These are phyloP conservation scores for Aegilops bicornis DNA, from an alignment of 176 grass and related monocot species.

Conservation along the genomic window DNA sequence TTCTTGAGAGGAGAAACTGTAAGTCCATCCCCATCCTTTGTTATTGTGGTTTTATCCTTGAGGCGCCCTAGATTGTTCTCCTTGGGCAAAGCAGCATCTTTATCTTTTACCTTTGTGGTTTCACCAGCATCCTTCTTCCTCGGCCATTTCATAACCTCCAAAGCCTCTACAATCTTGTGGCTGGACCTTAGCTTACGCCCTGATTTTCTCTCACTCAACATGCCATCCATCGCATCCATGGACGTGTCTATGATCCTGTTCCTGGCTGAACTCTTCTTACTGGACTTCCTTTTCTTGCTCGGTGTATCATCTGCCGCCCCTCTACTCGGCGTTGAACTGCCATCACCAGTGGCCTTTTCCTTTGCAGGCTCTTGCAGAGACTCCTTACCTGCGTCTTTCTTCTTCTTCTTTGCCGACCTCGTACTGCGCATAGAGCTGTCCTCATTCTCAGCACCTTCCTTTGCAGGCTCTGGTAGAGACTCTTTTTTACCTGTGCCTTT, in stretches of 20 bases:
- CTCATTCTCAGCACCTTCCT: neutral
- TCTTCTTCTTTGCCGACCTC: conserved; percentile 19
- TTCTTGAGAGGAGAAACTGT: conserved; percentile 28
- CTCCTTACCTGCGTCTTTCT: neutral
- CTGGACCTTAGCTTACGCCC: conserved; percentile 32
- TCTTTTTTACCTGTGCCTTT: neutral
- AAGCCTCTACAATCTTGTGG: conserved; percentile 33
- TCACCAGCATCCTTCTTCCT: conserved; percentile 21
- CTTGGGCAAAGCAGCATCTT: conserved; percentile 1
- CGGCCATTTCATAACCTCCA: conserved; percentile 19
- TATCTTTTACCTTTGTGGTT: conserved; percentile 8
- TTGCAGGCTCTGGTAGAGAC: neutral
- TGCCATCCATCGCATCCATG: neutral
- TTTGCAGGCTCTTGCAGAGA: neutral
- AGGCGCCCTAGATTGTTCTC: conserved; percentile 18
- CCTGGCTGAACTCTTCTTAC: conserved; percentile 5
- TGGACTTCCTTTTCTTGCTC: conserved; percentile 16
- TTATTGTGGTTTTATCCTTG: conserved; percentile 29
- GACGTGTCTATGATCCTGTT: neutral
- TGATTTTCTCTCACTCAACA: conserved; percentile 33
- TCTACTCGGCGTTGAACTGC: conserved; percentile 3
- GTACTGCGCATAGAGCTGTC: neutral
- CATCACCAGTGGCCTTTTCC: conserved; percentile 6
- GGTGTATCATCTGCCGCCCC: neutral
- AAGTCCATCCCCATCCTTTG: conserved; percentile 25